phyloP scores from a whole-genome alignment of 768 basidiomycete genomes.

The Amanita pseudoporphyria region DNA sequence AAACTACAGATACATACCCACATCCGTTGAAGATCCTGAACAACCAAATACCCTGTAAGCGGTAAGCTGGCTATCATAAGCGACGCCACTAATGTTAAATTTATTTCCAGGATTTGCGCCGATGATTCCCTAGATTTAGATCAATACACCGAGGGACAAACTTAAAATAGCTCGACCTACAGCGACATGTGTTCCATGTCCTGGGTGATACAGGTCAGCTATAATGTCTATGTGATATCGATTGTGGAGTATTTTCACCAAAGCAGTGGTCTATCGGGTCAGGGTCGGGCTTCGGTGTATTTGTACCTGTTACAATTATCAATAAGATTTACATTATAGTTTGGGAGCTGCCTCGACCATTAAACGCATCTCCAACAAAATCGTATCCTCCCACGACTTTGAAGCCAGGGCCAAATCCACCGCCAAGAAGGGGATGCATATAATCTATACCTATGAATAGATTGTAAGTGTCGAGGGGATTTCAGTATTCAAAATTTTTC shows the following conservation, averaged over 20 bases:
- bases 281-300: background rate
- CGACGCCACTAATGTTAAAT: conserved; percentile 64
- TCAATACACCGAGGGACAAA: background rate
- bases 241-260: too few relatives aligned
- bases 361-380: conserved; percentile 31
- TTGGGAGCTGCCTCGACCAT: conserved; percentile 14
- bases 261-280: conserved; percentile 6
- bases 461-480: background rate
- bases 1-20: conserved; percentile 28
- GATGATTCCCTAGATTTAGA: conserved; percentile 48
- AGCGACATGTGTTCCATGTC: conserved; percentile 9
- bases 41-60: conserved; percentile 59
- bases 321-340: background rate
- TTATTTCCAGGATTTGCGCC: conserved; percentile 49
- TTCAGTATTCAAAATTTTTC: background rate
- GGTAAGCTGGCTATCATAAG: conserved; percentile 45
- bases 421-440: conserved; percentile 28
- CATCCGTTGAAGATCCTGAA: conserved; percentile 35
- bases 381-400: conserved; percentile 32
- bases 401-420: conserved; percentile 26
- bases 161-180: background rate
- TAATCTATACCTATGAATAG: conserved; percentile 33
- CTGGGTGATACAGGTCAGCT: background rate
- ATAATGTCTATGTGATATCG: too few relatives aligned
- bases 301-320: background rate